Evolutionary conservation across 1,284 basidiomycete genomes (phyloP).

Genomic region (Malassezia restricta): DNA sequence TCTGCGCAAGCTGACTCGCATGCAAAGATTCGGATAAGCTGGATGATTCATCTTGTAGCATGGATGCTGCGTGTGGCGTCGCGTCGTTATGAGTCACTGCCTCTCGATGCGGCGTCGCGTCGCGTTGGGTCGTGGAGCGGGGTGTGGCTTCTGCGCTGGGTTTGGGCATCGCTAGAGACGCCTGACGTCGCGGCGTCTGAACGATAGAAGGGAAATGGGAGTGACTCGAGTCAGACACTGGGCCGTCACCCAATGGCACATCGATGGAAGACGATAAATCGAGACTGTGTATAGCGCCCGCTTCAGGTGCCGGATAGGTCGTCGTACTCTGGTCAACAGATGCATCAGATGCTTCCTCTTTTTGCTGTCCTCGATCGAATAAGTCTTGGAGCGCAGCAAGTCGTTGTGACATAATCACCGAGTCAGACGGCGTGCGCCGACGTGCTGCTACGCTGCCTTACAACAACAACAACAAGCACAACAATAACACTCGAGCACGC

Average conservation of each 20-base stretch:
- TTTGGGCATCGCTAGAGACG: not conserved
- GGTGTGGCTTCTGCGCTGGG: not conserved
- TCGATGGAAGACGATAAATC: slow-evolving; percentile 6
- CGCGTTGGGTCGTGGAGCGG: not conserved
- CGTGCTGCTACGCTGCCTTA: not conserved
- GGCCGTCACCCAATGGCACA: not conserved
- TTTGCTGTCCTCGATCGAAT: slow-evolving; percentile 1
- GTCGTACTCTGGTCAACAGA: slow-evolving; percentile 10
- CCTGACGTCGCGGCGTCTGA: not conserved
- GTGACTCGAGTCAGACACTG: not conserved
- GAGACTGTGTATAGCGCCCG: not conserved
- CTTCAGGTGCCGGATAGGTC: not conserved
- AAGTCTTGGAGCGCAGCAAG: slow-evolving; percentile 14
- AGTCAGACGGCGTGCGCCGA: not conserved
- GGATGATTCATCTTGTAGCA: not conserved
- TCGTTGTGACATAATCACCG: slow-evolving; percentile 7
- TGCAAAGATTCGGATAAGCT: slow-evolving; percentile 12
- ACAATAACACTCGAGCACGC: not conserved
- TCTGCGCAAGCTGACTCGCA: slow-evolving; percentile 10
- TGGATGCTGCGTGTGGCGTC: not conserved
- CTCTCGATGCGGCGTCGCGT: not conserved
- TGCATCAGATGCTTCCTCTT: not conserved
- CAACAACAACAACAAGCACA: slow-evolving; percentile 1
- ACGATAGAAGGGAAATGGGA: not conserved
- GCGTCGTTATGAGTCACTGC: not conserved